Percentiles rank a stretch among this genome's conserved stretches.
Evolutionary conservation across 2,329 filamentous ascomycete species (phyloP).

Genomic region (Sphaerulina musiva): DNA sequence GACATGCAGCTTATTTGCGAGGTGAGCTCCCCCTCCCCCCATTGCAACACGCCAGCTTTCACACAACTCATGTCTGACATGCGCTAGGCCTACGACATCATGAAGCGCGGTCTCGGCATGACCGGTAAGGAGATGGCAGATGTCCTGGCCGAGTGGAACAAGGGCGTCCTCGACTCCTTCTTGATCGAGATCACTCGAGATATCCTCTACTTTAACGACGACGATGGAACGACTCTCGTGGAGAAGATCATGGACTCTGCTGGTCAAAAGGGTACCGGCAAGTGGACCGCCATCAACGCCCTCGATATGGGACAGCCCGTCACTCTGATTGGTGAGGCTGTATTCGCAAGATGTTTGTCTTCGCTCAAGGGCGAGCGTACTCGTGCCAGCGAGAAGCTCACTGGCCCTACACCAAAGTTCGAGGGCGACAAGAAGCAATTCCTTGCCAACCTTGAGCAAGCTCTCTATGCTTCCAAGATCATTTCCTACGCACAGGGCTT

Average conservation of each 20-base stretch:
- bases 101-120: slow-evolving; percentile 94
- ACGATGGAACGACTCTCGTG: slow-evolving; percentile 80
- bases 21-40: slow-evolving; percentile 49
- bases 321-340: slow-evolving; percentile 93
- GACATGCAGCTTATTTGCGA: slow-evolving; percentile 99
- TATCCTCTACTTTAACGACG: slow-evolving; percentile 97
- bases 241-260: slow-evolving; percentile 99
- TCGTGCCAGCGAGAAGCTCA: slow-evolving; percentile 70
- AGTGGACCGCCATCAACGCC: slow-evolving; percentile 99
- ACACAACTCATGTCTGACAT: slow-evolving; percentile 14
- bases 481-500: slow-evolving; percentile 99
- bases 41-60: neutral
- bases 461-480: slow-evolving; percentile 98
- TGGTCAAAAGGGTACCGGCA: slow-evolving; percentile 98
- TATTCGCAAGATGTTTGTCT: slow-evolving; percentile 89
- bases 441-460: slow-evolving; percentile 96
- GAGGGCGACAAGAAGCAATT: slow-evolving; percentile 87
- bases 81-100: slow-evolving; percentile 89
- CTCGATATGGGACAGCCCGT: slow-evolving; percentile 98
- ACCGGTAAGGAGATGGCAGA: slow-evolving; percentile 92
- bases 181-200: slow-evolving; percentile 98
- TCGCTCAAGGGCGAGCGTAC: slow-evolving; percentile 89
- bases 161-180: slow-evolving; percentile 96
- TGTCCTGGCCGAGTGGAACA: slow-evolving; percentile 94
- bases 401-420: slow-evolving; percentile 72